Base-by-base conservation (phyloP, 2,329 filamentous ascomycete genomes). In the Diaporthe citriasiana region DNA sequence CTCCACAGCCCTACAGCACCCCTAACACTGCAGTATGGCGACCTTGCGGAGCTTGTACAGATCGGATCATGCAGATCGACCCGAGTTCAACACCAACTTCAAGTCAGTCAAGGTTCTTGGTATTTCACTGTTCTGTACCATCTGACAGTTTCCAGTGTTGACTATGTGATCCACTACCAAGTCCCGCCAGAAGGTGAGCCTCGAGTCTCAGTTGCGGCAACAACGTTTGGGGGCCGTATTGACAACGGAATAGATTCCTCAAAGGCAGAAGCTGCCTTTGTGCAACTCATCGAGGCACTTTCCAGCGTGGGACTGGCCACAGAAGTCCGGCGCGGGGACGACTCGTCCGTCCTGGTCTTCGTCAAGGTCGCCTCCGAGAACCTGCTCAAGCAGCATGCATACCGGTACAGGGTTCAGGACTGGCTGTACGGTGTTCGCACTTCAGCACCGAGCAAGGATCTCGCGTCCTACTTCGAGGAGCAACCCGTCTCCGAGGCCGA, bases 351-450 rank as follows among this genome's bases (percentile, higher is more conserved):
- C 51, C 88, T 98, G 63, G 85, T 98, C 78, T 98, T 98, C 81
- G 89, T 95, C 80, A 93, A 93, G 80, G 90, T 97, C 55, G 92
- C 93, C 47, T 95, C 94, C 30, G 88, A 93, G 76, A 88, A 91
- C 78, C 90, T 95, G 76, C 88, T 99, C 74, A 90, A 90, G 74
- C 91, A 92, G 77, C 94, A 97, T 79, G 90, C 98, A 66, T 97
- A 98, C 83, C 91, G 95, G 77, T 94, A 94, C 72, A 91, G 97
- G 77, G 92, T 98, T 25, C 94, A 95, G 81, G 97, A 98, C 84
- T 99, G 95, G 95, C 90, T 98, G 45, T 93, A 97, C 81, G 95
- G 95, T 70, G 93, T 98, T 71, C 92, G 95, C 76, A 89, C 93
- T 66, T 89, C 91, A 27, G 92, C 95, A 47, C 96, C 96, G 0